Evolutionary conservation across 2,329 filamentous ascomycete genomes (phyloP).

Genomic region (Fusarium tuaranense): DNA sequence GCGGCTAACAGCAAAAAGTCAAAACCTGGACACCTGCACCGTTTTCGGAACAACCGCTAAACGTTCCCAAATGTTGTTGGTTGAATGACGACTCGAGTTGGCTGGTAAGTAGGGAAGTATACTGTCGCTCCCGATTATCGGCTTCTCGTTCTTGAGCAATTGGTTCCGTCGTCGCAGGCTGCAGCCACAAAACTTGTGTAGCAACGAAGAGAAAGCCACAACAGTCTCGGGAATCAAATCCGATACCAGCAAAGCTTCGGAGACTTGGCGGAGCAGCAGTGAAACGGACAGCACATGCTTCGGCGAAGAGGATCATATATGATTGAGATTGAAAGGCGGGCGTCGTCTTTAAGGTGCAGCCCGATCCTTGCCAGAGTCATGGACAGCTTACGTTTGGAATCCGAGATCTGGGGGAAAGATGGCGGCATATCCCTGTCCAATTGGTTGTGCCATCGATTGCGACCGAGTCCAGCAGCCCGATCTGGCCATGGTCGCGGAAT

Average conservation of each 20-base stretch:
- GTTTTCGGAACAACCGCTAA: not conserved
- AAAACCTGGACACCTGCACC: not conserved
- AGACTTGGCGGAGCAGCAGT: not conserved
- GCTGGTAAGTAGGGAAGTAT: not conserved
- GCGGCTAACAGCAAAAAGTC: not conserved
- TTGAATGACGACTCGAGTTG: not conserved
- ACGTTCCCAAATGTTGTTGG: not conserved
- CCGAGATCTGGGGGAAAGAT: slow-evolving; percentile 38
- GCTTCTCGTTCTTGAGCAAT: slow-evolving; percentile 3
- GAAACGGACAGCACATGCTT: not conserved
- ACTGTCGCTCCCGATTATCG: not conserved
- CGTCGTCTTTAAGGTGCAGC: slow-evolving; percentile 29
- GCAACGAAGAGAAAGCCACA: not conserved
- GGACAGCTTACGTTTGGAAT: slow-evolving; percentile 43
- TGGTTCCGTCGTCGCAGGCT: slow-evolving; percentile 3
- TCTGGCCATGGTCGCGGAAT: slow-evolving; percentile 42
- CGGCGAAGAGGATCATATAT: slow-evolving; percentile 4
- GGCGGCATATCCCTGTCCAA: slow-evolving; percentile 34
- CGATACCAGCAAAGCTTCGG: slow-evolving; percentile 1
- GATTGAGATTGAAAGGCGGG: slow-evolving; percentile 12
- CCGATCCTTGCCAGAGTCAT: slow-evolving; percentile 32
- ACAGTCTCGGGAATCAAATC: slow-evolving; percentile 2
- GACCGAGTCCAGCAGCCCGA: slow-evolving; percentile 41
- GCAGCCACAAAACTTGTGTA: slow-evolving; percentile 18
- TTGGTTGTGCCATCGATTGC: slow-evolving; percentile 41